Base-by-base conservation (phyloP, 495 filamentous ascomycete genomes). In the Daldinia loculata region DNA sequence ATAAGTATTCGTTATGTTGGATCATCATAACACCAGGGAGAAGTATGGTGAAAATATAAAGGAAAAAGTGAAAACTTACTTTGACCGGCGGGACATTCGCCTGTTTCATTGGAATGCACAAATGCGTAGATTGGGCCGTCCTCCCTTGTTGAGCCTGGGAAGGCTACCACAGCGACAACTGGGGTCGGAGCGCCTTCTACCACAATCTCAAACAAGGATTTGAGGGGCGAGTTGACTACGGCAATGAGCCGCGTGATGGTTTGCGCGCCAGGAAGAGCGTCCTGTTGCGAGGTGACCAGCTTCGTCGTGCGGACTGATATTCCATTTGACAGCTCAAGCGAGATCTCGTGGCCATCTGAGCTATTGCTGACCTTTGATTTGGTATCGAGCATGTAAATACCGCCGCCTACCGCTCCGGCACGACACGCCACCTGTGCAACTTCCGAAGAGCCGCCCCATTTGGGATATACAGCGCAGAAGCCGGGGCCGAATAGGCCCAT, bases 361-460 rank as follows among this genome's bases (percentile, higher is more conserved):
- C 48, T 15, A 34, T 65, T 59, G 38, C 38, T 50, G n/a, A 67
- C 58, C 19, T 76, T 60, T 32, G 56, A 56, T 27, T 61, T 59
- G 27, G 89, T 89, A 41, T 87, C 89, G 22, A 98, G 89, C 63
- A 97, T 92, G 80, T 98, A 98, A 5, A 96, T 87, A 17, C 89
- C 93, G 32, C 95, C 96, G 4, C 96, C 95, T 7, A 99, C 94
- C 4, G 95, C 95, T 59, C 91, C 89, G 38, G 95, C 93, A 64
- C 95, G 92, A 73, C 95, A 98, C 12, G 90, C 92, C 11, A 98
- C 93, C 76, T 99, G 95, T 19, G 93, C 86, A 66, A 98, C 89
- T 80, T 99, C 95, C n/a, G 93, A 90, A 9, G 89, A 84, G 65
- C 96, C 94, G 22, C 95, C 95, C 90, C 94, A 99, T 81, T 95